Evolutionary conservation across 176 grass and related monocot genomes (phyloP).

Genomic region (Themeda triandra): DNA sequence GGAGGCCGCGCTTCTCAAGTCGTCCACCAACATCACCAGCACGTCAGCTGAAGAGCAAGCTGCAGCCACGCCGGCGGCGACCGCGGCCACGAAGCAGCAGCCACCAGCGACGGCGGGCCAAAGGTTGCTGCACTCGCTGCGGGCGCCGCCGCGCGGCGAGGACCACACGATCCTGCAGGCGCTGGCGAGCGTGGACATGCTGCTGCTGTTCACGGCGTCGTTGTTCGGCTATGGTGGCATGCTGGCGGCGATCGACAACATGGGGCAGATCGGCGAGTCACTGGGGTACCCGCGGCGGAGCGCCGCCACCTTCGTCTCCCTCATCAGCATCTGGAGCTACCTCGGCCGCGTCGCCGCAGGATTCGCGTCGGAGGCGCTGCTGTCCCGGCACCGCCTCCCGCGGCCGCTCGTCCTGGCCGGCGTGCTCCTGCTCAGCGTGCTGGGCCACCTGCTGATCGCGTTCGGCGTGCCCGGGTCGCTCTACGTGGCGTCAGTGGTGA

Average conservation of each 20-base stretch:
- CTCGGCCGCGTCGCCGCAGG: conserved; percentile 39
- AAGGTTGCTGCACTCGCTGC: neutral
- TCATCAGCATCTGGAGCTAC: conserved; percentile 59
- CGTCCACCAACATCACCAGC: neutral
- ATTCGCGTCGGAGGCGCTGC: conserved; percentile 38
- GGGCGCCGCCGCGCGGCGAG: conserved; percentile 52
- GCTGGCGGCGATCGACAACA: conserved; percentile 66
- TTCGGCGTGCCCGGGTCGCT: conserved; percentile 34
- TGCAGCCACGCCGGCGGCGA: neutral
- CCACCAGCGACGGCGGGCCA: neutral
- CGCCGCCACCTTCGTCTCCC: conserved; percentile 46
- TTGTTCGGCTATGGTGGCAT: conserved; percentile 46
- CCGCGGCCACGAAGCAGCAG: no score
- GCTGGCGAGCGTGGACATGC: conserved; percentile 72
- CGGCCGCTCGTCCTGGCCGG: conserved; percentile 22
- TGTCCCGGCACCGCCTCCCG: neutral
- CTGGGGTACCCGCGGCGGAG: conserved; percentile 45
- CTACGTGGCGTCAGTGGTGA: conserved; percentile 31
- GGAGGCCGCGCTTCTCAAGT: conserved; percentile 1
- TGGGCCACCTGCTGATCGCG: conserved; percentile 34
- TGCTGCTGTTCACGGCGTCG: conserved; percentile 53
- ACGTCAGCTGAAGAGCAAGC: neutral
- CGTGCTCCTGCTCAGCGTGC: conserved; percentile 30
- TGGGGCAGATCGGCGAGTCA: conserved; percentile 62
- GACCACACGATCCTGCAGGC: conserved; percentile 83